phyloP scores from a whole-genome alignment of 176 grass and related monocot species.

The Carex cristatella region DNA sequence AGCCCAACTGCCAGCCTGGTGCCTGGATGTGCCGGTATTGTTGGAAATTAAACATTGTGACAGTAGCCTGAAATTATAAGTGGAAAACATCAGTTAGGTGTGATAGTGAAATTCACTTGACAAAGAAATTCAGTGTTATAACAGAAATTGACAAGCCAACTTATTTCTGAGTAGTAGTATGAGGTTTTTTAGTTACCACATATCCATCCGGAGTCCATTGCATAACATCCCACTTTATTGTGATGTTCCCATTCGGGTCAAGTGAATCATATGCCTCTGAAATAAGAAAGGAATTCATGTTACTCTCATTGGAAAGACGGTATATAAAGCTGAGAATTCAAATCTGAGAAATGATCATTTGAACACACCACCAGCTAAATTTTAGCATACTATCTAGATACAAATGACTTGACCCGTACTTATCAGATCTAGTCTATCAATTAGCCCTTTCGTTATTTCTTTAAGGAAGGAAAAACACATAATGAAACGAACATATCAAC shows the following conservation, averaged over 20 bases:
- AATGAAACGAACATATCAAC: not conserved
- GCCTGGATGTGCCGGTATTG: constrained; percentile 69
- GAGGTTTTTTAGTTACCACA: constrained; percentile 38
- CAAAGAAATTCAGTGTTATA: constrained; percentile 2
- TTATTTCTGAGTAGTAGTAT: not conserved
- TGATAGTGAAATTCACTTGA: constrained; percentile 11
- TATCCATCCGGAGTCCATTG: constrained; percentile 89
- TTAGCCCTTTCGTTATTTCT: not conserved
- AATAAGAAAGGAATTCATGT: constrained; percentile 12
- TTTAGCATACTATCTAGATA: not conserved
- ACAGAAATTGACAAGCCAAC: constrained; percentile 15
- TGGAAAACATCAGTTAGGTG: not conserved
- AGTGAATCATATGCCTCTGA: constrained; percentile 84
- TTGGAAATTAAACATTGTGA: constrained; percentile 80
- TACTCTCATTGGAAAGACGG: not conserved
- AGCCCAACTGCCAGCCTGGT: constrained; percentile 76
- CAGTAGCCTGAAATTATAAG: constrained; percentile 50
- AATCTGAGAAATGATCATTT: not conserved
- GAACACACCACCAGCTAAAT: not conserved
- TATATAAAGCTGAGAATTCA: constrained; percentile 18
- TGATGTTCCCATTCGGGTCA: constrained; percentile 81
- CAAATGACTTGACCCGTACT: not conserved
- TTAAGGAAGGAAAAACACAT: not conserved
- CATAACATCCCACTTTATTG: constrained; percentile 89
- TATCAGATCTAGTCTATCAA: constrained; percentile 5